Evolutionary conservation across 345 rosid species (phyloP), one percentile per base, ranked within the genome.

Genomic region (Brassica carinata): DNA sequence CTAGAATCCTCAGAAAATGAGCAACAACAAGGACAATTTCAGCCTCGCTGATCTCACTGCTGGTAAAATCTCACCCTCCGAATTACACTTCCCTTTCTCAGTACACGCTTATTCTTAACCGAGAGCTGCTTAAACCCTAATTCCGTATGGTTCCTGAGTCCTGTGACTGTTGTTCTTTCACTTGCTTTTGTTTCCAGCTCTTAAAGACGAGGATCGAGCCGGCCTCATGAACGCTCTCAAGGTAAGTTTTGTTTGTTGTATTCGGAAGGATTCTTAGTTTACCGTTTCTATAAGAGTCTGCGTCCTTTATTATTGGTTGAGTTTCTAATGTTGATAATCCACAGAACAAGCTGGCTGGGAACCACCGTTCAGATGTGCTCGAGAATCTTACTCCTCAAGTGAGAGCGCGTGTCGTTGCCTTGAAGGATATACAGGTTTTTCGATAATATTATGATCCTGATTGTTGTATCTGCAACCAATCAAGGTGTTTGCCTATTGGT

Each of bases 391-490:
- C 95, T 10, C 94, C 92, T 0, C 31, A 4, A 19, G 92, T 91
- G 62, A 88, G 92, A 84, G 87, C 87, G 84, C 98, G 98, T 29
- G 98, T 94, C 3, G 94, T 90, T 63, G 83, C 70, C 70, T 96
- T 94, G 18, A 85, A 88, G 53, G 98, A 87, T 82, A 85, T 94
- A 73, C 98, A 94, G 95, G 98, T 81, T 84, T 13, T 1, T 65
- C 43, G n/a, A 45, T 13, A 45, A 62, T 73, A 45, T 45, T 30
- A 6, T 36, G 29, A 66, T 66, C 8, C 19, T 66, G n/a, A 17
- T 66, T 34, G 4, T 43, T 34, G 6, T 68, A 7, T 40, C 5
- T 1, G 48, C 14, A 9, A 65, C 34, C 19, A n/a, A 14, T 48
- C 5, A 53, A 14, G 19, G 59, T 57, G 30, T 57, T 38, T 58